Evolutionary conservation across 164 flowering plant genomes (phyloP).

Genomic region (Warburgia ugandensis): DNA sequence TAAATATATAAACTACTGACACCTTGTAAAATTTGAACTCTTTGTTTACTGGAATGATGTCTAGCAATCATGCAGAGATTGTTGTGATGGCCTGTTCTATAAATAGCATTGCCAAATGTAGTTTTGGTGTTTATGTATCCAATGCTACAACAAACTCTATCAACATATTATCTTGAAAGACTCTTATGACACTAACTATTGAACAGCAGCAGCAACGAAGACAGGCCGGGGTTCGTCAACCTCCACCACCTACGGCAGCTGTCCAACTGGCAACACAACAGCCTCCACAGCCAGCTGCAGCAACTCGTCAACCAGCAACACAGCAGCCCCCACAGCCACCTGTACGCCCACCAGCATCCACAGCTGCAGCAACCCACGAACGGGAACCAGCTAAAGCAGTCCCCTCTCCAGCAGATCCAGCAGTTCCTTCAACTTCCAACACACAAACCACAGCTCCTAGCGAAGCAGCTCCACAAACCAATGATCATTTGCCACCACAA

Average conservation of each 20-base stretch:
- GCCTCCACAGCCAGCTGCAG: too few species aligned
- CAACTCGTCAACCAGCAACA: conserved; percentile 29
- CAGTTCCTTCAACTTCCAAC: conserved; percentile 13
- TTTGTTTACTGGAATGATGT: too few species aligned
- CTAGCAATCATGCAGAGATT: too few species aligned
- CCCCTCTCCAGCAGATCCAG: conserved; percentile 20
- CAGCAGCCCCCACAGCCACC: conserved; percentile 30
- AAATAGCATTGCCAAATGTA: too few species aligned
- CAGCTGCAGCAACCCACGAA: conserved; percentile 20
- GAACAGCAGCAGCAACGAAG: conserved; percentile 37
- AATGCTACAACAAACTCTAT: too few species aligned
- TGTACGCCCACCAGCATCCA: conserved; percentile 36
- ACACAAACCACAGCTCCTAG: conserved; percentile 21
- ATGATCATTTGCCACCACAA: conserved; percentile 17
- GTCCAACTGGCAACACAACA: conserved; percentile 3
- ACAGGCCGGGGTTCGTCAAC: conserved; percentile 32
- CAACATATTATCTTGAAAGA: too few species aligned
- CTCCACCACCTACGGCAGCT: conserved; percentile 25
- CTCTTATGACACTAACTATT: background rate
- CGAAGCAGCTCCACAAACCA: conserved; percentile 6
- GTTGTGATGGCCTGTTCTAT: too few species aligned
- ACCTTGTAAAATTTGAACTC: too few species aligned
- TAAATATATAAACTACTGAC: too few species aligned
- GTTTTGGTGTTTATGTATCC: too few species aligned
- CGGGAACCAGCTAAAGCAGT: conserved; percentile 25